A percentile compares a stretch with the other conserved stretches of the same genome.
These are phyloP conservation scores for Penicillium sp. DNA, from an alignment of 2,329 filamentous ascomycete species.

Conservation along the genomic window DNA sequence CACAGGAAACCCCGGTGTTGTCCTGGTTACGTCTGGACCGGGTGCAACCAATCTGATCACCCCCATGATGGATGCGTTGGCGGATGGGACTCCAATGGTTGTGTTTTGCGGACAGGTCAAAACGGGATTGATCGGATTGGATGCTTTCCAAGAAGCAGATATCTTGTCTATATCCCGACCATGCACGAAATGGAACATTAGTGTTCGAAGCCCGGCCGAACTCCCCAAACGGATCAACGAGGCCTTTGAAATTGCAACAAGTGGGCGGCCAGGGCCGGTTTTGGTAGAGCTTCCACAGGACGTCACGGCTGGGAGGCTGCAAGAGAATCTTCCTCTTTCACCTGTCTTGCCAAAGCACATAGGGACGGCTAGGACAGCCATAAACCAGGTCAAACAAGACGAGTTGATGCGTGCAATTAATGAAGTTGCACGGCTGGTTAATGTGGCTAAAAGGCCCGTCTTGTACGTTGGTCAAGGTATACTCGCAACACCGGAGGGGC, in stretches of 20 bases:
- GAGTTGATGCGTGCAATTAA: constrained; percentile 62
- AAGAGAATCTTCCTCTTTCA: constrained; percentile 51
- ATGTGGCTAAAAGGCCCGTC: constrained; percentile 85
- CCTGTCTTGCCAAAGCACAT: not conserved
- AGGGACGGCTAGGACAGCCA: not conserved
- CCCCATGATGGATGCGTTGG: constrained; percentile 89
- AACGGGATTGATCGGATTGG: constrained; percentile 83
- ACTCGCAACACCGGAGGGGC: constrained; percentile 74
- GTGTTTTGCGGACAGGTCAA: constrained; percentile 91
- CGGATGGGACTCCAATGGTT: constrained; percentile 89
- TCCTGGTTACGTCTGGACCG: constrained; percentile 91
- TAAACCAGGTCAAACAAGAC: not conserved
- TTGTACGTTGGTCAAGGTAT: constrained; percentile 91
- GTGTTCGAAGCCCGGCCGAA: constrained; percentile 90
- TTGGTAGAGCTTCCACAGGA: constrained; percentile 94
- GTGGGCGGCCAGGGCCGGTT: constrained; percentile 86
- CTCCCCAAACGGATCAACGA: constrained; percentile 89
- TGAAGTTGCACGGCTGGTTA: constrained; percentile 79
- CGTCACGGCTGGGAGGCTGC: constrained; percentile 74
- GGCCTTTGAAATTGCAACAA: constrained; percentile 93
- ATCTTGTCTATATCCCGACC: constrained; percentile 85
- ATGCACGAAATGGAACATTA: constrained; percentile 97
- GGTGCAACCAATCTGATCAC: constrained; percentile 94
- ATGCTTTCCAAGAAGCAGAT: constrained; percentile 95
- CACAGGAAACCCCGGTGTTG: constrained; percentile 87